phyloP scores from a whole-genome alignment of 2,329 filamentous ascomycete species.

The Corinectria fuckeliana region DNA sequence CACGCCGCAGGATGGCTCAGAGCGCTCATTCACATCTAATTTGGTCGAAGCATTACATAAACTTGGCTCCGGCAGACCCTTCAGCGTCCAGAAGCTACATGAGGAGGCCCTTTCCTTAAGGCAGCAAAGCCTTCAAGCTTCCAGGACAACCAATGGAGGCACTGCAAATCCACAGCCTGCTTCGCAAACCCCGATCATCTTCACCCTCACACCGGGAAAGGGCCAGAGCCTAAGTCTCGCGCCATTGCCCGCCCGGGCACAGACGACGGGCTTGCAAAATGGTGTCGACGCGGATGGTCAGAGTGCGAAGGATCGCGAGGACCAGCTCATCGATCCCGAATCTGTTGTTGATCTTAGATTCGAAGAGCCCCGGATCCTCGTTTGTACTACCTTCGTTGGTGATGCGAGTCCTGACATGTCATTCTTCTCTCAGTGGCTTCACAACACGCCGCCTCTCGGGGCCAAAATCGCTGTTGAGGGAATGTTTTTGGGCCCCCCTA shows the following conservation, averaged over 20 bases:
- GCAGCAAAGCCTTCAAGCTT: slow-evolving; percentile 51
- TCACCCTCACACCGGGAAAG: slow-evolving; percentile 62
- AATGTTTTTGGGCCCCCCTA: slow-evolving; percentile 72
- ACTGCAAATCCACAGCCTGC: slow-evolving; percentile 43
- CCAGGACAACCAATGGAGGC: slow-evolving; percentile 55
- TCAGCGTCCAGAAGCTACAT: slow-evolving; percentile 62
- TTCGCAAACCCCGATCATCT: slow-evolving; percentile 56
- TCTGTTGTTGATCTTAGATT: slow-evolving; percentile 63
- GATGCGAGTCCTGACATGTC: slow-evolving; percentile 71
- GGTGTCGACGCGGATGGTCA: slow-evolving; percentile 36
- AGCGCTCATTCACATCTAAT: slow-evolving; percentile 65
- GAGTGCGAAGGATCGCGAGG: slow-evolving; percentile 38
- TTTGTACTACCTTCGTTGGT: slow-evolving; percentile 71
- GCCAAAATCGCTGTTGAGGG: slow-evolving; percentile 68
- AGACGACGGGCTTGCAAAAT: slow-evolving; percentile 39
- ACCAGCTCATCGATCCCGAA: slow-evolving; percentile 54
- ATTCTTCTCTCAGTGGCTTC: slow-evolving; percentile 71
- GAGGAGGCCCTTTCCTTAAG: slow-evolving; percentile 59
- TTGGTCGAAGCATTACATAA: slow-evolving; percentile 62
- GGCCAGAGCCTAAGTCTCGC: slow-evolving; percentile 60
- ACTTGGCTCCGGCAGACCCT: slow-evolving; percentile 60
- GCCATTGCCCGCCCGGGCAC: slow-evolving; percentile 48
- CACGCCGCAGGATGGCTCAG: slow-evolving; percentile 49
- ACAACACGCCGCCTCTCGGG: slow-evolving; percentile 61
- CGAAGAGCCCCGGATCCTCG: slow-evolving; percentile 67